Conservation (phyloP, 352 stramenopile species). For the Globisporangium splendens region DNA sequence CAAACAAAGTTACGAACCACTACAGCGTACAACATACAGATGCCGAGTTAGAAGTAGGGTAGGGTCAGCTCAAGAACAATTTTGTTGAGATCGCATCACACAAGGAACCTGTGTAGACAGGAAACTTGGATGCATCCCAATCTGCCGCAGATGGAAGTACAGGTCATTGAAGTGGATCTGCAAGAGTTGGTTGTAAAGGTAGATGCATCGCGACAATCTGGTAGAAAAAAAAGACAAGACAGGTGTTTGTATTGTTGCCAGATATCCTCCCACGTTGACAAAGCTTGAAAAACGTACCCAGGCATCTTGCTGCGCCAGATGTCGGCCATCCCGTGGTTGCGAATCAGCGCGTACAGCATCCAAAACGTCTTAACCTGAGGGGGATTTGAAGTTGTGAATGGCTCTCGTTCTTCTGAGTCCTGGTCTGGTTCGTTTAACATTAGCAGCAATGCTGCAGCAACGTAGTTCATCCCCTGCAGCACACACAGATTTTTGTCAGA, state of each 20-base stretch:
- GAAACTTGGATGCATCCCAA: constrained; percentile 81
- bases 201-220: constrained; percentile 69
- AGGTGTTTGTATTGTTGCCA: too few relatives aligned
- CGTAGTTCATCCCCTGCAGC: constrained; percentile 82
- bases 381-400: constrained; percentile 6
- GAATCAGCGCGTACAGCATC: constrained; percentile 54
- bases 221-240: too few relatives aligned
- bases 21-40: constrained; percentile 13
- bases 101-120: constrained; percentile 64
- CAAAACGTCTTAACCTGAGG: constrained; percentile 62
- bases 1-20: constrained; percentile 87
- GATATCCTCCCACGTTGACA: too few relatives aligned
- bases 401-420: constrained; percentile 6
- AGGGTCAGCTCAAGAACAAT: too few relatives aligned
- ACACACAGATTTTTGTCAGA: background rate
- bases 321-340: constrained; percentile 48
- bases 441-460: constrained; percentile 58
- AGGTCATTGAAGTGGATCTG: constrained; percentile 64
- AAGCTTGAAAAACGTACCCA: constrained; percentile 28
- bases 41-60: background rate
- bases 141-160: constrained; percentile 56
- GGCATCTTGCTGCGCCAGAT: constrained; percentile 80
- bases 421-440: constrained; percentile 23
- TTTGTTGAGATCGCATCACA: too few relatives aligned
- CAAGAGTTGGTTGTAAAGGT: constrained; percentile 73